Percentiles rank a stretch among this genome's conserved stretches.
phyloP scores from a whole-genome alignment of 1,284 basidiomycete genomes.

The Tremellales sp. region DNA sequence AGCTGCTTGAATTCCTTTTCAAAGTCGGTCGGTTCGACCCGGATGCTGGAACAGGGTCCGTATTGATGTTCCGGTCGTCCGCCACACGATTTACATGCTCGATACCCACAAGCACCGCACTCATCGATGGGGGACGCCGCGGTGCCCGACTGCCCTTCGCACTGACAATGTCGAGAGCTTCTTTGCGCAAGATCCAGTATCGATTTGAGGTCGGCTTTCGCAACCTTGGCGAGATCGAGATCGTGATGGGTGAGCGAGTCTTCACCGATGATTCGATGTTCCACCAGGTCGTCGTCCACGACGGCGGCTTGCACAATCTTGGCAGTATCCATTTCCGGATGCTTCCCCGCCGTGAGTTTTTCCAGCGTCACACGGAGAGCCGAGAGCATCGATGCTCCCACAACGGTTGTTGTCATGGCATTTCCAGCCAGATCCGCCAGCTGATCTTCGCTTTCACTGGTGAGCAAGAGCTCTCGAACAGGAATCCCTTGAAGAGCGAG shows the following conservation, averaged over 20 bases:
- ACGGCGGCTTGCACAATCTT: slow-evolving; percentile 49
- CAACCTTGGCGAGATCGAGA: slow-evolving; percentile 64
- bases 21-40: slow-evolving; percentile 66
- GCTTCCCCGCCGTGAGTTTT: slow-evolving; percentile 62
- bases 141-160: slow-evolving; percentile 80
- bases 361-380: slow-evolving; percentile 67
- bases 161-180: slow-evolving; percentile 76
- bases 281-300: slow-evolving; percentile 47
- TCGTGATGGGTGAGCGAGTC: slow-evolving; percentile 60
- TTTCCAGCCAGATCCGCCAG: slow-evolving; percentile 92
- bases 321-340: slow-evolving; percentile 49
- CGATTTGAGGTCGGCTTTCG: slow-evolving; percentile 54
- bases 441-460: slow-evolving; percentile 88
- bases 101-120: slow-evolving; percentile 71
- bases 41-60: slow-evolving; percentile 29
- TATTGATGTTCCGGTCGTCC: slow-evolving; percentile 85
- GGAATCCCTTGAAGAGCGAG: slow-evolving; percentile 90
- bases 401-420: slow-evolving; percentile 95
- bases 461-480: slow-evolving; percentile 83
- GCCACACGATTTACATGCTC: slow-evolving; percentile 79
- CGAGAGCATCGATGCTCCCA: slow-evolving; percentile 82
- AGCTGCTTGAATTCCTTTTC: slow-evolving; percentile 69
- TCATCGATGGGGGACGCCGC: slow-evolving; percentile 65
- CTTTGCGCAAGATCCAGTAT: slow-evolving; percentile 64
- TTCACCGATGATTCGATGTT: slow-evolving; percentile 64